Evolutionary conservation across 192 early-diverging fungal genomes (phyloP).

Genomic region (Coemansia asiatica): DNA sequence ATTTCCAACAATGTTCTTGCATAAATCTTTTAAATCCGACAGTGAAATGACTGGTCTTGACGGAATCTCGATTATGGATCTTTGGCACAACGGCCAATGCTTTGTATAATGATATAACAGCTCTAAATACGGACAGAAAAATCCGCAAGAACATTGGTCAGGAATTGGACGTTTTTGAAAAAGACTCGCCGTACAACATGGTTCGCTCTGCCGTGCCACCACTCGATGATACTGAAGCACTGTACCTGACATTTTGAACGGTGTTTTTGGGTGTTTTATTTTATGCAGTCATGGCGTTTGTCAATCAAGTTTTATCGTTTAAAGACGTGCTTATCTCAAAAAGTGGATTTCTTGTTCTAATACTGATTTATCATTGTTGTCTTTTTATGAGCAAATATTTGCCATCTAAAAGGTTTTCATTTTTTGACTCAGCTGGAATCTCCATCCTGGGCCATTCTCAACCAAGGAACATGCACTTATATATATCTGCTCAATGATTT

Average conservation of each 20-base stretch:
- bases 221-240: conserved; percentile 57
- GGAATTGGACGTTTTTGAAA: not conserved
- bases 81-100: not conserved
- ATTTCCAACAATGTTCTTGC: too few species aligned
- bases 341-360: conserved; percentile 15
- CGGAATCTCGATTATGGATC: not conserved
- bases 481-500: conserved; percentile 19
- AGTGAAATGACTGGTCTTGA: too few species aligned
- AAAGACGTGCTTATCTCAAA: conserved; percentile 30
- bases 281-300: conserved; percentile 44
- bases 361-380: conserved; percentile 12
- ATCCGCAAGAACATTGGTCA: not conserved
- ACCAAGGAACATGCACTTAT: conserved; percentile 58
- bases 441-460: conserved; percentile 60
- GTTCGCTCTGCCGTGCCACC: conserved; percentile 15
- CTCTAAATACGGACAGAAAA: not conserved
- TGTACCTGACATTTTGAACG: conserved; percentile 64
- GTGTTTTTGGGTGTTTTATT: conserved; percentile 65
- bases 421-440: conserved; percentile 27
- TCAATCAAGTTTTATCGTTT: conserved; percentile 50
- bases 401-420: conserved; percentile 19
- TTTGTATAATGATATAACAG: conserved; percentile 1
- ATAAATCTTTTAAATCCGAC: not conserved
- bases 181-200: conserved; percentile 13
- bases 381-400: conserved; percentile 1